A percentile compares a stretch with the other conserved stretches of the same genome.
Evolutionary conservation across 1,139 yeast species (phyloP).

Genomic region (Yamadazyma membranifaciens): DNA sequence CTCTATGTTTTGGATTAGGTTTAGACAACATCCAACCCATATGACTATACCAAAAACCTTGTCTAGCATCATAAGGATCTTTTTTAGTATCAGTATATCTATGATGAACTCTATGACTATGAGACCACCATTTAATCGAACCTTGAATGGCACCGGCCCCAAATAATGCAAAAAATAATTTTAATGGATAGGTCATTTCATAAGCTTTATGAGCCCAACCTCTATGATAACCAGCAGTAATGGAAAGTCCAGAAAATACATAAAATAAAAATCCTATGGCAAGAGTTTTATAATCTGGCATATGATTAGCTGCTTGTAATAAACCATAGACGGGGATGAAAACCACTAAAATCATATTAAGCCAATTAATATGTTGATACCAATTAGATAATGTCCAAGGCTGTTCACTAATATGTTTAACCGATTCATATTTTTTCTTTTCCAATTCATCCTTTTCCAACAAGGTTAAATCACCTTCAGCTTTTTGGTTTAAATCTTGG

Average conservation of each 20-base stretch:
- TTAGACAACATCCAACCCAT: constrained; percentile 96
- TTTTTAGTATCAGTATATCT: constrained; percentile 94
- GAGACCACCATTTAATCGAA: constrained; percentile 98
- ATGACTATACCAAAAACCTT: constrained; percentile 94
- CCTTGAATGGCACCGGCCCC: constrained; percentile 98
- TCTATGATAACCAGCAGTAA: constrained; percentile 83
- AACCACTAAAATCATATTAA: constrained; percentile 76
- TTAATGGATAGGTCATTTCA: constrained; percentile 69
- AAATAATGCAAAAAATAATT: constrained; percentile 71
- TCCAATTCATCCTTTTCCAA: constrained; percentile 57
- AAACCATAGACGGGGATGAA: constrained; percentile 70
- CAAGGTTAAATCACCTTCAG: constrained; percentile 18
- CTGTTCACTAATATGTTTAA: constrained; percentile 81
- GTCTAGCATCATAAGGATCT: constrained; percentile 97
- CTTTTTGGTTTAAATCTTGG: constrained; percentile 43
- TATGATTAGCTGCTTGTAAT: constrained; percentile 42
- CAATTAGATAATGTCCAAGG: constrained; percentile 87
- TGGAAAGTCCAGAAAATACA: constrained; percentile 76
- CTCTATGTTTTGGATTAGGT: constrained; percentile 93
- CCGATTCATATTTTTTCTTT: constrained; percentile 41
- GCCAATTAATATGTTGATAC: constrained; percentile 90
- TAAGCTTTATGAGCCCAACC: constrained; percentile 84
- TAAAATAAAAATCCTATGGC: constrained; percentile 63
- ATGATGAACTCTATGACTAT: constrained; percentile 96
- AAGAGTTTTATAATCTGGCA: constrained; percentile 61